Base-by-base conservation (phyloP, 2,329 filamentous ascomycete species). In the Nothophaeocryptopus gaeumannii region DNA sequence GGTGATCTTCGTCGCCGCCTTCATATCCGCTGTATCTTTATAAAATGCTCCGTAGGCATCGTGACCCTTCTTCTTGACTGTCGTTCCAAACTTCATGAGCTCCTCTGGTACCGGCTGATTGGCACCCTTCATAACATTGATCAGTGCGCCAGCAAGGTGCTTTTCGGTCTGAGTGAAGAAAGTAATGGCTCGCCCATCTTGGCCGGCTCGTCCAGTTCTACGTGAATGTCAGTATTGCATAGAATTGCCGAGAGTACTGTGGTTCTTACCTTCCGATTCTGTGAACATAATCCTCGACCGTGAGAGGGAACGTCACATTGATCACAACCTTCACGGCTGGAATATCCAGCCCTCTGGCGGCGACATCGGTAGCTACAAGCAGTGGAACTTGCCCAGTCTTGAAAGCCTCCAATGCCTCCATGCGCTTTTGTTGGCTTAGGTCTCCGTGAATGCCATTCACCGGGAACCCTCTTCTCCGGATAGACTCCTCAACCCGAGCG, bases 61-160 rank as follows among this genome's bases (percentile, higher is more conserved):
- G 74, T 99, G 93, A 41, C 84, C 82, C 89, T 97, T 97, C 83
- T 95, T 96, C 83, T 97, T 99, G 45, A 99, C 93, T 1, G 92
- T 97, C 15, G 90, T 95, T 63, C 93, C 93, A 62, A 96, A 99
- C 74, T 95, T 96, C 69, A 97, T 78, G 33, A 99, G 76, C 20
- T 89, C 87, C 37, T 96, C 89, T 2, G 93, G 93, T 0, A 99
- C 89, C 10, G 84, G 79, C 72, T 99, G 93, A 58, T 89, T 89
- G 16, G 93, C 91, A n/a, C 84, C 88, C 72, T 88, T 95, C 55
- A 99, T 81, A 48, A 99, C 90, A 69, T 97, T 97, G 75, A 97
- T 87, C 62, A 99, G 76, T 82, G 85, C 86, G 72, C 91, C 91
- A 59, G 90, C 93, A 61, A 93, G 86, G 16, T 82, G 80, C 75